Conservation (phyloP, 192 early-diverging fungal genomes). For the Phlyctochytrium bullatum region DNA sequence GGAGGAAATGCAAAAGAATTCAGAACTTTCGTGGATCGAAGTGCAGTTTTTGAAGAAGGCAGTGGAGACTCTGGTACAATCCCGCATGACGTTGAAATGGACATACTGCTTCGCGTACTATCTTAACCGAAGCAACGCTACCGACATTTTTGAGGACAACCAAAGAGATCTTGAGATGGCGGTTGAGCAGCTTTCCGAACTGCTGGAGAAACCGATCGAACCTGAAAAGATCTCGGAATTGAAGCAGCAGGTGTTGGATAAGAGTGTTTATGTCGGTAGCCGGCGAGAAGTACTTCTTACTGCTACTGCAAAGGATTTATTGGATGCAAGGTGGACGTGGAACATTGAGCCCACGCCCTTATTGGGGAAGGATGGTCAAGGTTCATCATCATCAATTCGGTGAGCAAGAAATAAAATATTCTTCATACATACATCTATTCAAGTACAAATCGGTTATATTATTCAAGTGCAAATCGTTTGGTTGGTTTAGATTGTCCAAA, state of each 20-base stretch:
- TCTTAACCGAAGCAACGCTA: slow-evolving; percentile 78
- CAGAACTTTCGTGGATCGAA: slow-evolving; percentile 95
- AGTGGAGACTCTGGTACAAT: slow-evolving; percentile 82
- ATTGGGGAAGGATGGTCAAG: too few species aligned
- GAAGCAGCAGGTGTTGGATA: slow-evolving; percentile 86
- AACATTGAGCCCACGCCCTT: slow-evolving; percentile 6
- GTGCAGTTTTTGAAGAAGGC: slow-evolving; percentile 95
- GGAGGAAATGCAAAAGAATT: slow-evolving; percentile 91
- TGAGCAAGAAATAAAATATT: too few species aligned
- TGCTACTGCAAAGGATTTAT: slow-evolving; percentile 86
- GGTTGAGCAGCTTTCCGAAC: slow-evolving; percentile 87
- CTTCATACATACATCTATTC: too few species aligned
- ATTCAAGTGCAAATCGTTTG: too few species aligned
- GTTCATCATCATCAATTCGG: too few species aligned
- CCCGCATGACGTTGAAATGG: slow-evolving; percentile 95
- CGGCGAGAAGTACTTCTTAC: slow-evolving; percentile 85
- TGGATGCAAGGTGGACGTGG: slow-evolving; percentile 79
- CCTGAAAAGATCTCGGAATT: slow-evolving; percentile 71
- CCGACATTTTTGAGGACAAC: slow-evolving; percentile 95
- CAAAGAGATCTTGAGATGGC: slow-evolving; percentile 98
- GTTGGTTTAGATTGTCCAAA: too few species aligned
- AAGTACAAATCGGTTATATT: too few species aligned
- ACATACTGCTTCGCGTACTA: slow-evolving; percentile 98
- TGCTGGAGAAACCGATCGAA: slow-evolving; percentile 81
- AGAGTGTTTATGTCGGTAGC: slow-evolving; percentile 86